These are phyloP conservation scores for Pittosporum tobira DNA, from an alignment of 129 eudicot species.

Conservation along the genomic window DNA sequence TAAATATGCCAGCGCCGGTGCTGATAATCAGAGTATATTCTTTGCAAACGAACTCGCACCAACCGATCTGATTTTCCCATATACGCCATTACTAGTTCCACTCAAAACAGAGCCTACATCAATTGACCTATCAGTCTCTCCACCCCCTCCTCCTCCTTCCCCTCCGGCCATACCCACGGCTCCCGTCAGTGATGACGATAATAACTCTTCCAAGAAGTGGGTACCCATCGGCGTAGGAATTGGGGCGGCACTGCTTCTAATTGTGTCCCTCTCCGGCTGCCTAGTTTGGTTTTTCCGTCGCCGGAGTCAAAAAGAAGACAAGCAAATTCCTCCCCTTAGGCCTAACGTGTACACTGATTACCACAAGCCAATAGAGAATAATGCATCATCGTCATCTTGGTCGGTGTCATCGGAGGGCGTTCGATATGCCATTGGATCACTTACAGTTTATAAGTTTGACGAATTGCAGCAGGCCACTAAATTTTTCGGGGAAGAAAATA, in stretches of 20 bases:
- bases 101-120: slow-evolving; percentile 33
- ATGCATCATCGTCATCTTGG: not conserved
- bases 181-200: slow-evolving; percentile 1
- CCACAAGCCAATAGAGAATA: not conserved
- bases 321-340: not conserved
- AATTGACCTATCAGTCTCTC: slow-evolving; percentile 15
- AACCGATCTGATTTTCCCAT: slow-evolving; percentile 23
- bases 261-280: slow-evolving; percentile 15
- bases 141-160: slow-evolving; percentile 30
- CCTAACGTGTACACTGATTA: slow-evolving; percentile 3
- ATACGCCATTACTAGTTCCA: slow-evolving; percentile 60
- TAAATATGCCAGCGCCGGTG: slow-evolving; percentile 19
- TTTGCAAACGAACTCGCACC: slow-evolving; percentile 42
- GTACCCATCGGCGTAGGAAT: slow-evolving; percentile 50
- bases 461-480: slow-evolving; percentile 57
- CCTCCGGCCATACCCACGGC: slow-evolving; percentile 20
- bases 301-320: slow-evolving; percentile 5
- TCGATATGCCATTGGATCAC: slow-evolving; percentile 39
- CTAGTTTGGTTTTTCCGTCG: slow-evolving; percentile 30
- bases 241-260: slow-evolving; percentile 40
- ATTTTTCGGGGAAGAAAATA: slow-evolving; percentile 42
- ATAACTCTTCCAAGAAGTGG: slow-evolving; percentile 38
- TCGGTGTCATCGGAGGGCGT: slow-evolving; percentile 44
- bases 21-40: slow-evolving; percentile 18
- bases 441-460: slow-evolving; percentile 47